Evolutionary conservation across 2,329 filamentous ascomycete species (phyloP), one percentile per base, ranked within the genome.

Genomic region (Exserohilum rostratum): DNA sequence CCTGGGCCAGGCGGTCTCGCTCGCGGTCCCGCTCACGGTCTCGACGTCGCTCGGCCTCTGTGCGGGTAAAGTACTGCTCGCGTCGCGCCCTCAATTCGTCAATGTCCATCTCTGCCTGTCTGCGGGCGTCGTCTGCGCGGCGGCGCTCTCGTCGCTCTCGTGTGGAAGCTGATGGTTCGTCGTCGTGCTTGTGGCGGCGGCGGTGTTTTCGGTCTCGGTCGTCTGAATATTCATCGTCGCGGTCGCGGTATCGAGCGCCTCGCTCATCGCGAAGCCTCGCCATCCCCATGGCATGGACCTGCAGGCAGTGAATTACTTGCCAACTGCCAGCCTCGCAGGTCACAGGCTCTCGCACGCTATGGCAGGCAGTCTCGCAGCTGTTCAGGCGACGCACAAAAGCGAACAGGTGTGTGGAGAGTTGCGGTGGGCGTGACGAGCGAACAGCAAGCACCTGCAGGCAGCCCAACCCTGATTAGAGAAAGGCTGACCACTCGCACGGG

Each of bases 71-170:
- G 59, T 79, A 79, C 5, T 71, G 71, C 27, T 71, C 69, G 60
- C 77, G 57, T 49, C 69, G 68, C 29, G 67, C 67, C 47, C 77
- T 62, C 44, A 79, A 56, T 46, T 78, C 77, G 46, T 77, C 73
- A 34, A 78, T 55, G 55, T 78, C 76, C 20, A 75, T 61, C 57
- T 75, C 69, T 30, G 70, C 68, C 46, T 66, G 58, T 2, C 67
- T 56, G 20, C 69, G 38, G 0, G 63, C 64, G 29, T 72, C 70
- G 6, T 72, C 69, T 31, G 69, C 66, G 18, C 65, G 65, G n/a
- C 69, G 67, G 38, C 68, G 69, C 57, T 70, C 69, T 49, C 70
- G 53, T 38, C 70, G 67, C 43, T 73, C 69, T 33, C 70, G 66
- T 46, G 59, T 67, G 44, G 66, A 66, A n/a, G 60, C 58, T 1